A percentile compares a stretch with the other conserved stretches of the same genome.
Conservation (phyloP, 139 green algal genomes). For the Ettlia oleoabundans region DNA sequence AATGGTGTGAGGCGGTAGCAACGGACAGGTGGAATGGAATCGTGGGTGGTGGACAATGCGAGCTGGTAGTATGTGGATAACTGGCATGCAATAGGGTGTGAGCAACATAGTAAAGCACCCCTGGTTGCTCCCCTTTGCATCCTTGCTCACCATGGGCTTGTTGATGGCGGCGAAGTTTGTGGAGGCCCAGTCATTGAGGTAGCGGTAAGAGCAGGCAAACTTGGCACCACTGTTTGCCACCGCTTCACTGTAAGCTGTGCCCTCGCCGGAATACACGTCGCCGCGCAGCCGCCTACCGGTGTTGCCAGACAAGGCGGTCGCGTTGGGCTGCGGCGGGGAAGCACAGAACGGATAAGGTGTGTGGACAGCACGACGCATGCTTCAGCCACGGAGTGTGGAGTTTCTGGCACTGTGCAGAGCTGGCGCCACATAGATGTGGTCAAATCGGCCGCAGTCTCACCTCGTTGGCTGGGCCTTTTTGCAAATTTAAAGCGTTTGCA, state of each 20-base stretch:
- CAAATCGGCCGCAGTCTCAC: background rate
- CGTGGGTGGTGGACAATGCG: background rate
- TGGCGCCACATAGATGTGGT: too few relatives aligned
- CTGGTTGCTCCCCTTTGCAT: background rate
- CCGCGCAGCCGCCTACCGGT: background rate
- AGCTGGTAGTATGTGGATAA: too few relatives aligned
- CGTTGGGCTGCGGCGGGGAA: background rate
- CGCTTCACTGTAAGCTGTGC: constrained; percentile 24
- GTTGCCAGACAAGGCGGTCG: background rate
- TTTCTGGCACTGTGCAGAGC: too few relatives aligned
- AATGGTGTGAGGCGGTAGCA: background rate
- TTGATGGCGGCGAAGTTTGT: constrained; percentile 40
- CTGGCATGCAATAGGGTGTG: too few relatives aligned
- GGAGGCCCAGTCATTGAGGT: constrained; percentile 30
- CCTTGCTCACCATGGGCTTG: constrained; percentile 31
- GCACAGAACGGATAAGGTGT: background rate
- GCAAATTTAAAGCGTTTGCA: background rate
- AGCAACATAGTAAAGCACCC: background rate
- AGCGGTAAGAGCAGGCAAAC: constrained; percentile 39
- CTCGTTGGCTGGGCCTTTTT: background rate
- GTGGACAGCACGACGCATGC: background rate
- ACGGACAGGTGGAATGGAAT: background rate
- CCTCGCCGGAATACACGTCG: constrained; percentile 9
- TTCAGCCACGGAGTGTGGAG: background rate
- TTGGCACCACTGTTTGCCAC: constrained; percentile 8